Evolutionary conservation across 306 rosid species (phyloP).

Genomic region (Casuarina equisetifolia): DNA sequence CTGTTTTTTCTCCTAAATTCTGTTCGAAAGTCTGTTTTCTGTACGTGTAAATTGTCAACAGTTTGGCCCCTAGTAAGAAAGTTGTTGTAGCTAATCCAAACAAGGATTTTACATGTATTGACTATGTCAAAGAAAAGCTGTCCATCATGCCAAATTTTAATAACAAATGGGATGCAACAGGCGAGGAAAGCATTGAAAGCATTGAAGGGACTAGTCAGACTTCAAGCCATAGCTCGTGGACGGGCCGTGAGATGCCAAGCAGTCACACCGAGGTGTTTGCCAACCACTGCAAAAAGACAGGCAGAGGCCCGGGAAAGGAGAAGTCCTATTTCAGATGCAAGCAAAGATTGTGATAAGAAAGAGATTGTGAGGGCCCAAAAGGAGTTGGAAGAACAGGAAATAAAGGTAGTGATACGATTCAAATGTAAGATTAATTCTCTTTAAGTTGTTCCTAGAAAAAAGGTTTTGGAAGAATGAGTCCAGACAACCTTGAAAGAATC

Average conservation of each 20-base stretch:
- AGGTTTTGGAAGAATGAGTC: slow-evolving; percentile 5
- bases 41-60: not conserved
- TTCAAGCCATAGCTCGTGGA: slow-evolving; percentile 87
- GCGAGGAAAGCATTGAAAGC: slow-evolving; percentile 88
- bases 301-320: slow-evolving; percentile 35
- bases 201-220: slow-evolving; percentile 72
- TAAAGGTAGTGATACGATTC: slow-evolving; percentile 33
- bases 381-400: slow-evolving; percentile 46
- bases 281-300: slow-evolving; percentile 26
- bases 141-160: slow-evolving; percentile 17
- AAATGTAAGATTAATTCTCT: not conserved
- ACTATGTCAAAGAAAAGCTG: not conserved
- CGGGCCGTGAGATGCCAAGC: slow-evolving; percentile 65
- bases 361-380: slow-evolving; percentile 35
- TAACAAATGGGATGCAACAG: slow-evolving; percentile 40
- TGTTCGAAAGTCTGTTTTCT: not conserved
- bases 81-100: not conserved
- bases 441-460: not conserved
- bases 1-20: not conserved
- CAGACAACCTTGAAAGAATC: not conserved
- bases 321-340: slow-evolving; percentile 16
- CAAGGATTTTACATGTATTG: slow-evolving; percentile 2
- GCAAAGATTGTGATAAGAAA: slow-evolving; percentile 28
- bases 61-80: not conserved
- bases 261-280: slow-evolving; percentile 32